phyloP scores from a whole-genome alignment of 352 stramenopile species.

The Pythium sp. region DNA sequence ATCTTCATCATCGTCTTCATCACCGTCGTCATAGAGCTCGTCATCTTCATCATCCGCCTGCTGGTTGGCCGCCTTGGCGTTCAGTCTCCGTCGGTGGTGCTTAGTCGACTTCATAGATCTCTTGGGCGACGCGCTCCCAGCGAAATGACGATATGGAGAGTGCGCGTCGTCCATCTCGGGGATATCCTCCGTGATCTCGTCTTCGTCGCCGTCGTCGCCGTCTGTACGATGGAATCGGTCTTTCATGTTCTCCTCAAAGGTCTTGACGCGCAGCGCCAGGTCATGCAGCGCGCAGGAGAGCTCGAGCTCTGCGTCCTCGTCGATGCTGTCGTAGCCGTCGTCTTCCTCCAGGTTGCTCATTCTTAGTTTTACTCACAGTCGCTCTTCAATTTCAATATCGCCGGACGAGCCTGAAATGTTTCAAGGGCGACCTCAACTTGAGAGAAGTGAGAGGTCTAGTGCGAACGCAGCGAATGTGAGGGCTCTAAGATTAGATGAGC shows the following conservation, averaged over 20 bases:
- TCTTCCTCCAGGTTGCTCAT: conserved; percentile 24
- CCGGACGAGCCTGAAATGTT: background rate
- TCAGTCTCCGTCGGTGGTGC: conserved; percentile 6
- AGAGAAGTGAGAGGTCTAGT: background rate
- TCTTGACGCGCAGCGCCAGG: conserved; percentile 58
- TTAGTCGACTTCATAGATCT: conserved; percentile 14
- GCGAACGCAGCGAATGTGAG: background rate
- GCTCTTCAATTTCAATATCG: background rate
- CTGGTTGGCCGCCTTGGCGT: conserved; percentile 31
- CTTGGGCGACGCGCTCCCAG: conserved; percentile 5
- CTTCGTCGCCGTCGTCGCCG: conserved; percentile 29
- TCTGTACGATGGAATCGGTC: conserved; percentile 33
- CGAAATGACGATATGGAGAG: background rate
- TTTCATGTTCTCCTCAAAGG: conserved; percentile 72
- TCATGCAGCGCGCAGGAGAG: conserved; percentile 74
- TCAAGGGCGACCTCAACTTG: background rate
- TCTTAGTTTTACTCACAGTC: background rate
- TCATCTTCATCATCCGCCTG: conserved; percentile 30
- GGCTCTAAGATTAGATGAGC: background rate
- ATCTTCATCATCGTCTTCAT: conserved; percentile 26
- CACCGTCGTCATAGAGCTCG: conserved; percentile 22
- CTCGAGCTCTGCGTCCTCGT: conserved; percentile 73
- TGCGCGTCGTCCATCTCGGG: conserved; percentile 38
- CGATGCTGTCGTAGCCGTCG: conserved; percentile 59
- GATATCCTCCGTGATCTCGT: conserved; percentile 72